Evolutionary conservation across 2,329 filamentous ascomycete genomes (phyloP), one percentile per base, ranked within the genome.

Genomic region (Diaporthe ilicicola): DNA sequence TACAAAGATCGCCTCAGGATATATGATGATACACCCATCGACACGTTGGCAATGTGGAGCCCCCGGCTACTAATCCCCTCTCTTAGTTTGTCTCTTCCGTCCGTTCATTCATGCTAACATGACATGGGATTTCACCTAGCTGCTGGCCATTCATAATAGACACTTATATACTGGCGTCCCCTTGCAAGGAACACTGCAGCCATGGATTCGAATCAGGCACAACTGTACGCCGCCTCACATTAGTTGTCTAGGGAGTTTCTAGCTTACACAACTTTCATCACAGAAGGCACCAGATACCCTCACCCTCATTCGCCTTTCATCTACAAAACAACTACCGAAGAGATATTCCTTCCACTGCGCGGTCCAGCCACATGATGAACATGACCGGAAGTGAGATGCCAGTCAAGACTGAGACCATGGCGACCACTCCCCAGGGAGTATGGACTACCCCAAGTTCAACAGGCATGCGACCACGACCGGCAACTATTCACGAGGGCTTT

Each of bases 401-500:
- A 68, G 76, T 78, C 62, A 85, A 86, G 78, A 78, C 81, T 53
- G 88, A 90, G 75, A 80, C 81, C 61, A 81, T 87, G 77, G 78
- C 81, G 68, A 55, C 70, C 19, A 79, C 81, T 69, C 79, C 84
- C 32, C 80, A 84, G 46, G 84, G 83, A 42, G 80, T 86, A 75
- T 90, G 88, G 88, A 86, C 87, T 70, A 87, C 87, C 62, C 86
- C 88, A 10, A 84, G 83, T 15, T 82, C 87, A 50, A 85, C 87
- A 67, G 80, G 84, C 71, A 78, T 84, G 75, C 83, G 86, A 73
- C 86, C 85, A 56, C 84, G 88, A 48, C 88, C 89, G 68, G 86
- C 86, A 53, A 89, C 88, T 48, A 89, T 90, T 70, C 88, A 90
- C 74, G 88, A 90, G 76, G 87, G 86, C 65, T 90, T 90, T 76